Base-by-base conservation (phyloP, 2,329 filamentous ascomycete genomes). In the Neopestalotiopsis clavispora region DNA sequence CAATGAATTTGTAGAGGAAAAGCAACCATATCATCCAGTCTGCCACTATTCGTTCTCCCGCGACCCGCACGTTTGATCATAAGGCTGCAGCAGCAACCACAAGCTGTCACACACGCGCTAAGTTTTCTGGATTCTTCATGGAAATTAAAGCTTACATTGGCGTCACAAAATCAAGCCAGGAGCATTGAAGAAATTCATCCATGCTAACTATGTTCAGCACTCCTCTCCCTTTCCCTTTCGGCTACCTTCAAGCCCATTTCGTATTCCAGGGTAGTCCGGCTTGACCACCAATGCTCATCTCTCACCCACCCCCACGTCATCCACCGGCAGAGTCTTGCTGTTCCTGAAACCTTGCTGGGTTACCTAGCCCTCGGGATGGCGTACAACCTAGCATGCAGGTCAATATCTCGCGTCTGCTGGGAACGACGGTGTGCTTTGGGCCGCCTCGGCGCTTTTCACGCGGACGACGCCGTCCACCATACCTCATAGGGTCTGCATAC, bases 381-480 rank as follows among this genome's bases (percentile, higher is more conserved):
- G 45, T 52, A 17, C n/a, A 52, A 52, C 45, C 45, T 52, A 52
- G 5, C 45, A 52, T 52, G 45, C 45, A 52, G 45, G n/a, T 52
- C n/a, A 7, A 52, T n/a, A 52, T 52, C 45, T 52, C 45, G 45
- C 45, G 17, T 52, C 17, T 52, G 45, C 45, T 52, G 45, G 17
- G 45, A 52, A 20, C 45, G n/a, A 52, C 17, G 45, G 20, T 52
- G 45, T 14, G 45, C 45, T 20, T 9, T 52, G 45, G 45, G 17
- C 45, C 45, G 45, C 45, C 45, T 52, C 45, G 45, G 45, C 45
- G 45, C 45, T 52, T 52, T 17, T 52, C 14, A 52, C 45, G 20
- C 45, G 45, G 45, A 52, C 45, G 45, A 52, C 45, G 45, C 45
- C 45, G 45, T n/a, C 45, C 45, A 52, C 45, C 45, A 52, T 52